Conservation (phyloP, 2,329 filamentous ascomycete genomes). For the Pseudonectria foliicola region DNA sequence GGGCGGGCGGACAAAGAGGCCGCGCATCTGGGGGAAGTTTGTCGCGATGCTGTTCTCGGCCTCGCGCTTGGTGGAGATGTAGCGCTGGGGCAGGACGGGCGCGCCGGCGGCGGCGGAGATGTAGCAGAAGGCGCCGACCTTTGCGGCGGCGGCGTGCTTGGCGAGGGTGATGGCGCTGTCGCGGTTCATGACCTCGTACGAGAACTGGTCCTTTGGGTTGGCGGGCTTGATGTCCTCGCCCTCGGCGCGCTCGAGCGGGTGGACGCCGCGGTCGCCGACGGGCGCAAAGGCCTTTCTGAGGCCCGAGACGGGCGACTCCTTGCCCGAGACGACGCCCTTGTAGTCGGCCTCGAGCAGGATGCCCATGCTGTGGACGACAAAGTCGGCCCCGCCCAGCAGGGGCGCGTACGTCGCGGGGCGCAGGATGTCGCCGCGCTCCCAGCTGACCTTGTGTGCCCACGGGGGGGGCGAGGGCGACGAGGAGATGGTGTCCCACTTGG, state of each 20-base stretch:
- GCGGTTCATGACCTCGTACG: constrained; percentile 96
- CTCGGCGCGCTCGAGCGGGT: constrained; percentile 59
- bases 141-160: constrained; percentile 60
- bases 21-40: constrained; percentile 67
- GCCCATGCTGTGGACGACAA: constrained; percentile 90
- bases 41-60: constrained; percentile 71
- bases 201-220: constrained; percentile 68
- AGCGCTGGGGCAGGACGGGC: constrained; percentile 74
- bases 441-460: constrained; percentile 78
- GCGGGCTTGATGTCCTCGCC: constrained; percentile 57
- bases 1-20: constrained; percentile 74
- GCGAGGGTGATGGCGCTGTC: constrained; percentile 81
- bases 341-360: constrained; percentile 97
- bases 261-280: constrained; percentile 54
- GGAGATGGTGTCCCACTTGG: constrained; percentile 76
- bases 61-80: constrained; percentile 86
- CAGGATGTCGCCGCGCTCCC: constrained; percentile 85
- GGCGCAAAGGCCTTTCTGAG: constrained; percentile 71
- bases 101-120: constrained; percentile 84
- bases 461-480: constrained; percentile 60
- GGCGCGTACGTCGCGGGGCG: constrained; percentile 71
- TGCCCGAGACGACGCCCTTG: constrained; percentile 81
- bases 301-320: constrained; percentile 72
- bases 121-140: constrained; percentile 69
- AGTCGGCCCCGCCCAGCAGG: constrained; percentile 69